Base-by-base conservation (phyloP, 1,284 basidiomycete species). In the Papiliotrema nemorosa region DNA sequence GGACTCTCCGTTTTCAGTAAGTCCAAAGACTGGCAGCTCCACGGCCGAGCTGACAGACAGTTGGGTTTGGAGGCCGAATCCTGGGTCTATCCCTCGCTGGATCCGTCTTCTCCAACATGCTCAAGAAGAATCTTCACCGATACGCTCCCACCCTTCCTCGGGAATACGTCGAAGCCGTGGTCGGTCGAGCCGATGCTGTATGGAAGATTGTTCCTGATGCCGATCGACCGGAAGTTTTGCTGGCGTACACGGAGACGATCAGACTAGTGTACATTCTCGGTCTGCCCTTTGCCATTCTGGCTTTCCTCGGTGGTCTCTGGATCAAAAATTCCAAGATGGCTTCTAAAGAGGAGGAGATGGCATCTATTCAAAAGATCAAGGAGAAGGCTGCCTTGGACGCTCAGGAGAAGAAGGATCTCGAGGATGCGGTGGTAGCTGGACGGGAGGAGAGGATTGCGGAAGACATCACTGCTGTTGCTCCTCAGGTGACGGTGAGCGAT, bases 91-190 rank as follows among this genome's bases (percentile, higher is more conserved):
- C 70, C n/a, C 41, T 74, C 20, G 67, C 57, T 29, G 70, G 70
- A n/a, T 55, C 58, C 4, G 70, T 76, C 12, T 76, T 76, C 47
- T 64, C 63, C 35, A 75, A 74, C 57, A 62, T 66, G 59, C 57
- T 76, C 40, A 64, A 67, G 35, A 25, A 22, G 34, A 66, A 72
- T 44, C 46, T 75, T 7, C 36, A 41, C 37, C 52, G 56, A 31
- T 58, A 61, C 50, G 69, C 63, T 1, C 62, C 71, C 0, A 44
- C 43, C 7, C 51, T 74, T 3, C 50, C 64, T 1, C 44, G 47
- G 12, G 57, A 50, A 10, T 25, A 36, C 3, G 57, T 73, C 5
- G 67, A 66, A 3, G 66, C 66, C 13, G 47, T 46, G 14, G 48
- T 51, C 49, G 9, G 13, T 33, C 42, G 36, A 21, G 29, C 29